These are phyloP conservation scores for Iberis pinnata DNA, from an alignment of 345 rosid genomes.

Conservation along the genomic window DNA sequence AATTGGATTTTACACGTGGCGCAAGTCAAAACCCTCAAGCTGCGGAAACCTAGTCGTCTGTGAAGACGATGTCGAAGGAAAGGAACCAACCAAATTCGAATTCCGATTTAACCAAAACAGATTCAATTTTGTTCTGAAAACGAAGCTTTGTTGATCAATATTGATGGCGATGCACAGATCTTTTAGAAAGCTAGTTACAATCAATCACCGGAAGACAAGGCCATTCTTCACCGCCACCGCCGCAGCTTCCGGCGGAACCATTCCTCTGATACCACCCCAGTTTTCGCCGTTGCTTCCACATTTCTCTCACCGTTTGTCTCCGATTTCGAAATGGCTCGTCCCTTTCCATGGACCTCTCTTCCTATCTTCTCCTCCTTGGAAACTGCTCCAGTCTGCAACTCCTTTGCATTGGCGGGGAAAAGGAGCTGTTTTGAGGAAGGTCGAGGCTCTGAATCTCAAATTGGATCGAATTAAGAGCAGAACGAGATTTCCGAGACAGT, in stretches of 20 bases:
- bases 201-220: slow-evolving; percentile 28
- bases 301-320: slow-evolving; percentile 16
- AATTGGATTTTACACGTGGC: slow-evolving; percentile 12
- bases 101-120: neutral
- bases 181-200: slow-evolving; percentile 31
- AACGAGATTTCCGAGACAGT: slow-evolving; percentile 1
- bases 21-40: slow-evolving; percentile 14
- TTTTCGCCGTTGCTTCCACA: slow-evolving; percentile 33
- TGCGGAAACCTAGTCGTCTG: no score
- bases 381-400: slow-evolving; percentile 72
- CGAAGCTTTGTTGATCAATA: slow-evolving; percentile 36
- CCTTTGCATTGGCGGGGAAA: slow-evolving; percentile 54
- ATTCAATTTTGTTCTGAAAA: slow-evolving; percentile 11
- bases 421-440: slow-evolving; percentile 41
- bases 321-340: slow-evolving; percentile 58
- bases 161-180: slow-evolving; percentile 51
- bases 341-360: slow-evolving; percentile 73
- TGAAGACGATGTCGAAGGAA: no score
- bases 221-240: slow-evolving; percentile 34
- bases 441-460: slow-evolving; percentile 44
- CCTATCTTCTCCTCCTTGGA: slow-evolving; percentile 79
- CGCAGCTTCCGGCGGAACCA: slow-evolving; percentile 20
- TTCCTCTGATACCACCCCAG: slow-evolving; percentile 26
- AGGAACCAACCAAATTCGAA: no score
- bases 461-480: slow-evolving; percentile 39